Evolutionary conservation across 1,284 basidiomycete species (phyloP), one percentile per base, ranked within the genome.

Genomic region (Athelia sp.): DNA sequence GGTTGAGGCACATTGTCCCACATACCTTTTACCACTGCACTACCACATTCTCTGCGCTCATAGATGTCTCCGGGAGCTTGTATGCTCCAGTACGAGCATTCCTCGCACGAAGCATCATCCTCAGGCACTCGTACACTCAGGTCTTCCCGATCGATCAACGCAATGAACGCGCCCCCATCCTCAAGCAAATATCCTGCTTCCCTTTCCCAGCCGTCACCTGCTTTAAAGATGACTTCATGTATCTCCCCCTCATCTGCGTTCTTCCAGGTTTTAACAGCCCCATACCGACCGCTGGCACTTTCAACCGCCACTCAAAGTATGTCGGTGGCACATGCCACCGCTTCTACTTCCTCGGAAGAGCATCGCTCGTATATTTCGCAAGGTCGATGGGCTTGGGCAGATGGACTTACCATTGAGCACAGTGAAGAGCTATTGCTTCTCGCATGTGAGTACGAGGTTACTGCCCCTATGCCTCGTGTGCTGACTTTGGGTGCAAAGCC

Each of bases 301-400:
- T n/a, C 36, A 4, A 21, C 19, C n/a, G 36, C n/a, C 6, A 17
- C 36, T n/a, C 36, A 9, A 6, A 6, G 36, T 40, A 40, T 17
- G 9, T n/a, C 36, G 9, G 19, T 40, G 36, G 15, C 36, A 21
- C 15, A 40, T 6, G 36, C 6, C 36, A 40, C 36, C 15, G 36
- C n/a, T 21, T 40, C 36, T 17, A n/a, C 36, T 9, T 8, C n/a
- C 15, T n/a, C 6, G 36, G 26, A 4, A 13, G 36, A 40, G n/a
- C 36, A 21, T 8, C 36, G 19, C 15, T 17, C 19, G 19, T 74
- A 71, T 47, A 55, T 50, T 21, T 68, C 72, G 13, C 64, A 68
- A 19, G 71, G 68, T 23, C 58, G 56, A 19, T 73, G 70, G 69
- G 59, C 58, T 1, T 74, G 71, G 71, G 56, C 70, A 10, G 61